Evolutionary conservation across 306 rosid genomes (phyloP).

Genomic region (Dalbergia oliveri): DNA sequence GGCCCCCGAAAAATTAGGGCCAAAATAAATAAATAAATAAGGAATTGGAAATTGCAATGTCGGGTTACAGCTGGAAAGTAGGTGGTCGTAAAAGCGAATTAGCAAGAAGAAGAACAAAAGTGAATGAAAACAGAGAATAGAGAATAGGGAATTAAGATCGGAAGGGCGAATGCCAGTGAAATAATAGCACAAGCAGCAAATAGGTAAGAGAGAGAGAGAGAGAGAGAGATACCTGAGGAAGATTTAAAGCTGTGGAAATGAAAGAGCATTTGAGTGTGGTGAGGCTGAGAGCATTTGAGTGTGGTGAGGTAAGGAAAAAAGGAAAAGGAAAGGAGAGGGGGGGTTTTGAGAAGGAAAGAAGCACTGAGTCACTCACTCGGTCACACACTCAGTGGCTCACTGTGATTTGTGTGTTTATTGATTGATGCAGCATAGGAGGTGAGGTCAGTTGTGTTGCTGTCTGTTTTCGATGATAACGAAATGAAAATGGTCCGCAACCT

Average conservation of each 20-base stretch:
- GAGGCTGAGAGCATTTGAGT: conserved; percentile 36
- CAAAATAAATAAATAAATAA: not conserved
- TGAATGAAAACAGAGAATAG: not conserved
- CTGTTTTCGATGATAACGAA: conserved; percentile 11
- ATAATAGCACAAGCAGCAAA: not conserved
- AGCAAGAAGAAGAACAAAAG: not conserved
- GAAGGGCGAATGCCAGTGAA: conserved; percentile 5
- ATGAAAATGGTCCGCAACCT: not conserved
- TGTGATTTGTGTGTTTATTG: not conserved
- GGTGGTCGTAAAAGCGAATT: not conserved
- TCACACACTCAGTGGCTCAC: not conserved
- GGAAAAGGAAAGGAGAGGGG: not conserved
- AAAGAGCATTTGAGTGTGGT: not conserved
- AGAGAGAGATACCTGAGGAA: conserved; percentile 31
- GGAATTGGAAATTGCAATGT: not conserved
- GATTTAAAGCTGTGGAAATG: conserved; percentile 23
- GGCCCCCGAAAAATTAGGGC: conserved; percentile 36
- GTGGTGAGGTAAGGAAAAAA: not conserved
- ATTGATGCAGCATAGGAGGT: not conserved
- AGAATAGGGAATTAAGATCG: not conserved
- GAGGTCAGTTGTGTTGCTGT: not conserved
- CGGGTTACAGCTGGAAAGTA: not conserved
- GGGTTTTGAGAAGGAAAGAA: not conserved
- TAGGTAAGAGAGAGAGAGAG: not conserved
- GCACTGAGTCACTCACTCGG: not conserved